Conservation (phyloP, 2,329 filamentous ascomycete genomes). For the Fonsecaea pedrosoi region DNA sequence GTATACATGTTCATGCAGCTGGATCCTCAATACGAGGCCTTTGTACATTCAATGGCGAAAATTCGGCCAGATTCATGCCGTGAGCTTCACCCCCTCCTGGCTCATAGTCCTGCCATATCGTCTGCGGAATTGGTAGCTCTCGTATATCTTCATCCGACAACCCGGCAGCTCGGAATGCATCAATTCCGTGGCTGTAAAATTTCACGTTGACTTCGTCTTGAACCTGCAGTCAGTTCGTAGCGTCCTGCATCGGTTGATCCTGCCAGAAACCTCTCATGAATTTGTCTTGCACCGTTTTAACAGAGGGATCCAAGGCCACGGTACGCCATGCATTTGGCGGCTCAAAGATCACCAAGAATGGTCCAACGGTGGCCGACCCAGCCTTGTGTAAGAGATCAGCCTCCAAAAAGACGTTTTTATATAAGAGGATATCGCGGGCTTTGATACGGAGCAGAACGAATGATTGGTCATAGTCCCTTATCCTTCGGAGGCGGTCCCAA, state of each 20-base stretch:
- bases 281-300: no score
- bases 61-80: background rate
- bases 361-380: background rate
- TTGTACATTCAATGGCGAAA: background rate
- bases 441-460: background rate
- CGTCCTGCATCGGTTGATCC: accelerated
- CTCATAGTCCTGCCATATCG: background rate
- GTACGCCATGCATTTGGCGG: background rate
- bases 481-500: background rate
- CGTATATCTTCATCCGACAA: background rate
- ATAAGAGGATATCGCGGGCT: background rate
- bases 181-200: background rate
- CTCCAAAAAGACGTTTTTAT: background rate
- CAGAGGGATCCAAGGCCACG: background rate
- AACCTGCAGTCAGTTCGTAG: background rate
- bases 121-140: background rate
- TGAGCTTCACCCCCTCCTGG: background rate
- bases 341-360: background rate
- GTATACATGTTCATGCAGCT: no score
- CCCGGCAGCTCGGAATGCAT: background rate
- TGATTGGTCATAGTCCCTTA: background rate
- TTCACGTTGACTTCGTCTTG: background rate
- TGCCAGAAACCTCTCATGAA: no score
- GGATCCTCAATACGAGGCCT: background rate
- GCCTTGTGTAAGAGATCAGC: background rate